phyloP scores from a whole-genome alignment of 768 basidiomycete species.

The Termitomyces sp. region DNA sequence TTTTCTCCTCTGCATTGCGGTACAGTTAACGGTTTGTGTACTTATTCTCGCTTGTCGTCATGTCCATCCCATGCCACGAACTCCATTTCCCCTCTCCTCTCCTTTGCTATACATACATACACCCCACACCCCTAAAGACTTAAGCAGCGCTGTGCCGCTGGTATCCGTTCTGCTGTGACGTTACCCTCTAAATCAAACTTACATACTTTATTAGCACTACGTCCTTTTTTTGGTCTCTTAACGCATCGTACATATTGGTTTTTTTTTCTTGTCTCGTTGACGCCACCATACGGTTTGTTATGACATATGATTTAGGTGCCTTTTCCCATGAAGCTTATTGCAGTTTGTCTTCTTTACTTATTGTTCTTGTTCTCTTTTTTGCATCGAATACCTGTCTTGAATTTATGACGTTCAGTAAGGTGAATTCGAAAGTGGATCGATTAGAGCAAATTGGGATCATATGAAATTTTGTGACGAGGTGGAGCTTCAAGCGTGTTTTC shows the following conservation, averaged over 20 bases:
- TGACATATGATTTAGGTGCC: constrained; percentile 12
- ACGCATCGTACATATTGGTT: constrained; percentile 5
- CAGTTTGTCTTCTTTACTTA: neutral
- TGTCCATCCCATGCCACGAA: constrained; percentile 5
- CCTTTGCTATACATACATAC: constrained; percentile 4
- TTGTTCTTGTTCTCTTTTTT: neutral
- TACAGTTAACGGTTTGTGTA: constrained; percentile 12
- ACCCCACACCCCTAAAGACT: neutral
- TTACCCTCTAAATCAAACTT: neutral
- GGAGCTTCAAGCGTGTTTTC: neutral
- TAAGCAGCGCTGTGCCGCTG: constrained; percentile 4
- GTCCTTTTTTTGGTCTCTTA: constrained; percentile 18
- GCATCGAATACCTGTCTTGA: neutral
- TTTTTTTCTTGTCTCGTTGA: neutral
- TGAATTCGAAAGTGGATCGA: too few relatives aligned
- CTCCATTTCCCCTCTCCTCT: neutral
- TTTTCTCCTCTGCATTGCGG: constrained; percentile 13
- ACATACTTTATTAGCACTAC: constrained; percentile 17
- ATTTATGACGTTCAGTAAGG: neutral
- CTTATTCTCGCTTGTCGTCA: constrained; percentile 12
- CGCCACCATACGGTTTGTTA: neutral
- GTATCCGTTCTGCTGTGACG: constrained; percentile 8
- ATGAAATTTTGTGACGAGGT: constrained; percentile 4
- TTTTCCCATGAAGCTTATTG: neutral
- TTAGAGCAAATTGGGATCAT: too few relatives aligned